Conservation (phyloP, 2,329 filamentous ascomycete species). For the Claviceps monticola region DNA sequence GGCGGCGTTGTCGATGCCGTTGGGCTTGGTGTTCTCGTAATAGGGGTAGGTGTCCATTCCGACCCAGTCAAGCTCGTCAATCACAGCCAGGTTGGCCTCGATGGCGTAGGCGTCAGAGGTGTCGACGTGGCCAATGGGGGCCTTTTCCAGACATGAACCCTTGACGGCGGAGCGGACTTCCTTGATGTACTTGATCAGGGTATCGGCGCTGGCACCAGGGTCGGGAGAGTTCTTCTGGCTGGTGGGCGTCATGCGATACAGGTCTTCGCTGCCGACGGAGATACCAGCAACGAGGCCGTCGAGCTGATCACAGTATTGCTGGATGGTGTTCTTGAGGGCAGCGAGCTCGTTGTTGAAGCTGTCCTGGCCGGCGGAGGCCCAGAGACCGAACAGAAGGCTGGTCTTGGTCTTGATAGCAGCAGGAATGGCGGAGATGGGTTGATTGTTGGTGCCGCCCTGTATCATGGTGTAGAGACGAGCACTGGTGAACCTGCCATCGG, state of each 20-base stretch:
- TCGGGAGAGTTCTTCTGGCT: slow-evolving; percentile 50
- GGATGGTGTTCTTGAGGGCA: slow-evolving; percentile 56
- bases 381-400: slow-evolving; percentile 66
- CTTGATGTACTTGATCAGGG: slow-evolving; percentile 55
- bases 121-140: slow-evolving; percentile 69
- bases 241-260: slow-evolving; percentile 64
- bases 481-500: slow-evolving; percentile 48
- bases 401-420: slow-evolving; percentile 74
- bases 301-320: slow-evolving; percentile 52
- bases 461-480: slow-evolving; percentile 66
- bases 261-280: slow-evolving; percentile 75
- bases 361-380: slow-evolving; percentile 56
- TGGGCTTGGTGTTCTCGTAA: slow-evolving; percentile 57
- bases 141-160: slow-evolving; percentile 43
- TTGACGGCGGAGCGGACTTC: slow-evolving; percentile 50
- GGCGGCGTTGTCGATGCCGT: slow-evolving; percentile 50
- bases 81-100: slow-evolving; percentile 53
- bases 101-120: slow-evolving; percentile 77
- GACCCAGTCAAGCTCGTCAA: slow-evolving; percentile 60
- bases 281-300: slow-evolving; percentile 61
- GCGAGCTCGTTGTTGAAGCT: slow-evolving; percentile 58
- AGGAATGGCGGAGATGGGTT: slow-evolving; percentile 58
- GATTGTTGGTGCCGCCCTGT: slow-evolving; percentile 53
- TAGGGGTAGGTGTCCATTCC: slow-evolving; percentile 80
- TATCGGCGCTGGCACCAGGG: slow-evolving; percentile 46